phyloP scores from a whole-genome alignment of 176 grass and related monocot genomes.

The Zea mays region DNA sequence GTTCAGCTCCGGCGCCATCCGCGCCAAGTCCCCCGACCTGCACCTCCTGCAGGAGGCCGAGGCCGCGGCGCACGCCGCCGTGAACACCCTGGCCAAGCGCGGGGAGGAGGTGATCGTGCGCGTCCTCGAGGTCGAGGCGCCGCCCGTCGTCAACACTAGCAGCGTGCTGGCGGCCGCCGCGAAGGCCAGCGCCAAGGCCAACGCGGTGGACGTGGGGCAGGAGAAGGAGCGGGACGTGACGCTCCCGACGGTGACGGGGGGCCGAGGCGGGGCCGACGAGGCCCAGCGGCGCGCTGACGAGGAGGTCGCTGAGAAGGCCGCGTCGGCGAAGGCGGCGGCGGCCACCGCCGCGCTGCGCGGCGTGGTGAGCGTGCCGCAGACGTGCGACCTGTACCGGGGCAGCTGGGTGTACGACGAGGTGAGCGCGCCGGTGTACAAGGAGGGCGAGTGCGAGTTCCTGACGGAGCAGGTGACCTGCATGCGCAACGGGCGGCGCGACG shows the following conservation, averaged over 20 bases:
- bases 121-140: constrained; percentile 13
- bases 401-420: constrained; percentile 83
- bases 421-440: constrained; percentile 76
- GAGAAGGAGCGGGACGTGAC: constrained; percentile 81
- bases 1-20: constrained; percentile 50
- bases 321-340: constrained; percentile 44
- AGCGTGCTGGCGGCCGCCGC: background rate
- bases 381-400: constrained; percentile 78
- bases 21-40: constrained; percentile 50
- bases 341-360: constrained; percentile 39
- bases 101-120: constrained; percentile 57
- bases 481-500: constrained; percentile 85
- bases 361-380: constrained; percentile 59
- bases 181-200: constrained; percentile 2
- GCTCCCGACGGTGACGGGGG: constrained; percentile 47
- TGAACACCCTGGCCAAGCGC: constrained; percentile 43
- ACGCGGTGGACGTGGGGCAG: constrained; percentile 43
- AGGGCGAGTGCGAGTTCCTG: constrained; percentile 82
- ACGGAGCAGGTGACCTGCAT: constrained; percentile 99
- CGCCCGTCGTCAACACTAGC: background rate
- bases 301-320: constrained; percentile 53
- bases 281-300: constrained; percentile 40
- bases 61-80: constrained; percentile 55
- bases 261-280: constrained; percentile 36
- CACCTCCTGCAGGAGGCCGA: constrained; percentile 65